Evolutionary conservation across 2,329 filamentous ascomycete genomes (phyloP).

Genomic region (Aspergillus sp.): DNA sequence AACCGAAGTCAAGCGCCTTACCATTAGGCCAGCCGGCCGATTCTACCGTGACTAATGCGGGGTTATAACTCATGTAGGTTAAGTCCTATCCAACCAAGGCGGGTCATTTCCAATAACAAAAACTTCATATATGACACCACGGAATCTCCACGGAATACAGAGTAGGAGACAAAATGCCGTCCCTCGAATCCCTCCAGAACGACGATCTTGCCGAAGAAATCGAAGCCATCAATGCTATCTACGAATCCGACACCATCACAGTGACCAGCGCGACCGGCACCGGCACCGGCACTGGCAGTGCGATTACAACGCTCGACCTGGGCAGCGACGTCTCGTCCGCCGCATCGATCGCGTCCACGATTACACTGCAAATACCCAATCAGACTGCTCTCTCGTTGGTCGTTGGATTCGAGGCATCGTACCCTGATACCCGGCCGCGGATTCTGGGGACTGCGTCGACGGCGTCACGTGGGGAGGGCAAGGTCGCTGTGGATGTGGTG

Average conservation of each 20-base stretch:
- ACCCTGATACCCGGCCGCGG: constrained; percentile 65
- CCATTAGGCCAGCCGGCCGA: constrained; percentile 39
- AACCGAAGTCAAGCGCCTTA: constrained; percentile 47
- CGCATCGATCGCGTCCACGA: constrained; percentile 18
- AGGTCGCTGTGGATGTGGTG: constrained; percentile 60
- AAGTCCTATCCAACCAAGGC: not conserved
- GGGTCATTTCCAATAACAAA: not conserved
- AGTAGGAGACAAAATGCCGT: constrained; percentile 6
- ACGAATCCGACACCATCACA: constrained; percentile 56
- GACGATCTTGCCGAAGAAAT: constrained; percentile 40
- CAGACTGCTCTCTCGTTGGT: constrained; percentile 41
- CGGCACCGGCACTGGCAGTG: constrained; percentile 11
- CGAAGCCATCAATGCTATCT: constrained; percentile 48
- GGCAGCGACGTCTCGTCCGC: constrained; percentile 12
- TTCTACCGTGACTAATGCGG: not conserved
- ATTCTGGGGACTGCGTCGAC: constrained; percentile 74
- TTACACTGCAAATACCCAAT: constrained; percentile 60
- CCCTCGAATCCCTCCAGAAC: constrained; percentile 21
- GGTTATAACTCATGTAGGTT: not conserved
- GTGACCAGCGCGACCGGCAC: constrained; percentile 16
- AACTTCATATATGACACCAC: not conserved
- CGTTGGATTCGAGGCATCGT: constrained; percentile 60
- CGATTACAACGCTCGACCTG: constrained; percentile 21
- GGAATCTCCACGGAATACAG: not conserved
- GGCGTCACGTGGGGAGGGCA: constrained; percentile 63